Conservation (phyloP, 2,329 filamentous ascomycete genomes). For the Nannizziopsis arthrosporioides region DNA sequence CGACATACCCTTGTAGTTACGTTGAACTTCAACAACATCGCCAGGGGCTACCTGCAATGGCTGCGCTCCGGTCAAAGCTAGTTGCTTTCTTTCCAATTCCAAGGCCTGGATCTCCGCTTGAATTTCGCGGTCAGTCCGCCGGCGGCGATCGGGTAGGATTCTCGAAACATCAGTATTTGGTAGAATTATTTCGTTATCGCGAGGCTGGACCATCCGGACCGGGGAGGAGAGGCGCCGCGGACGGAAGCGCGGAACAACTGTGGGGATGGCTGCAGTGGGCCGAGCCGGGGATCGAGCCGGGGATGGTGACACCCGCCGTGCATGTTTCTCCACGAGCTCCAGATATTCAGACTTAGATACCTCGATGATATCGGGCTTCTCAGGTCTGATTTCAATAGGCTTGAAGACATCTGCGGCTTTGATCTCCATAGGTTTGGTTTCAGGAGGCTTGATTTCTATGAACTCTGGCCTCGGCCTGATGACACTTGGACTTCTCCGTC, state of each 20-base stretch:
- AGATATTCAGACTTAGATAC: background rate
- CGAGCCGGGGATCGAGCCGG: conserved; percentile 3
- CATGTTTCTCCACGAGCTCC: background rate
- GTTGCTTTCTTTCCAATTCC: conserved; percentile 52
- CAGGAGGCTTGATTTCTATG: conserved; percentile 14
- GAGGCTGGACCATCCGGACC: conserved; percentile 26
- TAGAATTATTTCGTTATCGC: conserved; percentile 34
- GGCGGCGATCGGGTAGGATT: conserved; percentile 40
- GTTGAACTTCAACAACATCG: conserved; percentile 55
- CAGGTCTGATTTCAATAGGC: background rate
- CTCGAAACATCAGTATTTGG: conserved; percentile 39
- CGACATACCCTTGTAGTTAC: conserved; percentile 84
- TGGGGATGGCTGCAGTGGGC: background rate
- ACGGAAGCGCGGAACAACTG: conserved; percentile 11
- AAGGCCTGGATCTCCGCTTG: conserved; percentile 59
- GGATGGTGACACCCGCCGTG: conserved; percentile 4
- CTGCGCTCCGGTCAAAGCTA: conserved; percentile 40
- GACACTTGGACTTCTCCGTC: conserved; percentile 20
- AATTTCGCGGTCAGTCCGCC: conserved; percentile 50
- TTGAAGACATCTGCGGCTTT: background rate
- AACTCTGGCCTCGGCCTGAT: conserved; percentile 18
- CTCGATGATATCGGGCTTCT: background rate
- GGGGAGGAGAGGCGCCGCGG: conserved; percentile 29
- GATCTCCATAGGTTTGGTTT: too few species aligned
- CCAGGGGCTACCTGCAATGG: conserved; percentile 27